Base-by-base conservation (phyloP, 345 rosid species). In the Salix viminalis region DNA sequence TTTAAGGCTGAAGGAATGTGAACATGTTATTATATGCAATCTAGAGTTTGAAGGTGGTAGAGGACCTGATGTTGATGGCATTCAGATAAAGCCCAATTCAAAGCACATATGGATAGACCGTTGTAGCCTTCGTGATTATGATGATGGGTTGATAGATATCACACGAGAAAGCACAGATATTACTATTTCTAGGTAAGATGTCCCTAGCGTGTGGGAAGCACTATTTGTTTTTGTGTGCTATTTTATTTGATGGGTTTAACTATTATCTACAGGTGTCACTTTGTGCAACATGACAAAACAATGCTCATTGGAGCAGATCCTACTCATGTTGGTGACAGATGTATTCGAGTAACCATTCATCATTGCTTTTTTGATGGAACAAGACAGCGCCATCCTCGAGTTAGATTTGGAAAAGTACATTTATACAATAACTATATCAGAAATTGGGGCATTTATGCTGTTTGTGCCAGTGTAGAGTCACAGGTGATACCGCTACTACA, bases 91-190 rank as follows among this genome's bases (percentile, higher is more conserved):
- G 80, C 99, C 99, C 1, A 91, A 91, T 41, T 90, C 98, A 9
- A 89, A 86, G 79, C 91, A 87, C 80, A 89, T 94, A 67, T 96
- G 99, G 97, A 90, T 94, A 46, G 98, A 94, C 74, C 90, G 97
- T 12, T 94, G 98, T 81, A 94, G 89, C 86, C 97, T 96, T 70
- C 85, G 89, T 76, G 91, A 92, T 85, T 96, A 86, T 74, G 83
- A 91, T 56, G 99, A 96, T 77, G 99, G 97, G 32, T 83, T 96
- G 78, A 96, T 96, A 70, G 99, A 96, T 84, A 90, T 96, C 83
- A 96, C 97, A 32, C 84, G 97, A 77, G 93, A 85, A 81, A 96
- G 98, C 87, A 96, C 99, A 2, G 94, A 96, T 69, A 88, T 92
- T 73, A 94, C 97, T 37, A 73, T 96, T 78, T 96, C 99, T 1